These are phyloP conservation scores for Dorcoceras hygrometricum DNA, from an alignment of 257 asterid genomes.

Conservation along the genomic window DNA sequence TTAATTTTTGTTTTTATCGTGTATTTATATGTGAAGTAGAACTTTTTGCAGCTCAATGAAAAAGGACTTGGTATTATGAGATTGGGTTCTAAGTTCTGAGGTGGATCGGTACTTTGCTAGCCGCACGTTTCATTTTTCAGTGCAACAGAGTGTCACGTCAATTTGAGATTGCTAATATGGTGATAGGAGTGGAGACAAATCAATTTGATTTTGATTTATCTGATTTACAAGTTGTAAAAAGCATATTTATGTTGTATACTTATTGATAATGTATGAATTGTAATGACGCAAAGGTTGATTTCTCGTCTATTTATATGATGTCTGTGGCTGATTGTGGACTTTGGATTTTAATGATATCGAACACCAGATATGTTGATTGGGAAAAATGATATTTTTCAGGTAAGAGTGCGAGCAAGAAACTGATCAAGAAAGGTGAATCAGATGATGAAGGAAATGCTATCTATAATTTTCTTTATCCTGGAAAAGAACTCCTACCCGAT, in stretches of 20 bases:
- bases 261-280: neutral
- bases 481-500: constrained; percentile 94
- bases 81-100: neutral
- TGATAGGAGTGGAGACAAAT: neutral
- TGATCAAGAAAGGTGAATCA: constrained; percentile 44
- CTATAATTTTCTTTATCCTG: constrained; percentile 82
- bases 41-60: too few relatives aligned
- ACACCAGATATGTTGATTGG: constrained; percentile 17
- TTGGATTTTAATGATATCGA: neutral
- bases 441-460: constrained; percentile 56
- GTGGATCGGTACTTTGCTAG: too few relatives aligned
- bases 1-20: neutral
- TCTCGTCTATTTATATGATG: neutral
- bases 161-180: neutral
- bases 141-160: neutral
- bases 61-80: neutral
- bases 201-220: neutral
- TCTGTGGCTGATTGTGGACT: neutral
- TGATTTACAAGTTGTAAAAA: too few relatives aligned
- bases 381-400: constrained; percentile 32
- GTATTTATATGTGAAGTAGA: too few relatives aligned
- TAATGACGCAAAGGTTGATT: neutral
- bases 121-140: too few relatives aligned
- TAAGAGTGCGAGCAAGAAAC: constrained; percentile 37
- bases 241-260: neutral